A percentile compares a stretch with the other conserved stretches of the same genome.
Conservation (phyloP, 2,329 filamentous ascomycete species). For the Tolypocladium ovalisporum region DNA sequence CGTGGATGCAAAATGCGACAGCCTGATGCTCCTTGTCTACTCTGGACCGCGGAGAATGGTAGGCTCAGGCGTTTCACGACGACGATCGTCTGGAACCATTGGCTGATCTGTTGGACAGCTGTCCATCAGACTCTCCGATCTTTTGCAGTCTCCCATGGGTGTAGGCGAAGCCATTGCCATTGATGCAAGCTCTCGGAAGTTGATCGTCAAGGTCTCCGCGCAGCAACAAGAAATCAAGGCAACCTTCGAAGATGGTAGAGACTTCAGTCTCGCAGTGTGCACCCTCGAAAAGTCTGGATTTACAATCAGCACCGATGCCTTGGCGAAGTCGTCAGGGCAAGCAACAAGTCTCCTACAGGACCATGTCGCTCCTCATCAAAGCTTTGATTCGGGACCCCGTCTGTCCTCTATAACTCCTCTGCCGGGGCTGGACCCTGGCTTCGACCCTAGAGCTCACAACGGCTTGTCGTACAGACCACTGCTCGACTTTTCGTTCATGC, state of each 20-base stretch:
- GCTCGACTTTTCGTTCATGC: constrained; percentile 2
- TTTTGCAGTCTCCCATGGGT: constrained; percentile 5
- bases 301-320: constrained; percentile 9
- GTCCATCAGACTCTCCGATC: constrained; percentile 17
- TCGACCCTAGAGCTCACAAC: constrained; percentile 1
- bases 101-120: constrained; percentile 10
- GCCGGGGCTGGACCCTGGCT: neutral
- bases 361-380: neutral
- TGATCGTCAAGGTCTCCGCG: constrained; percentile 15
- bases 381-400: constrained; percentile 8
- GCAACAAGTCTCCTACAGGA: neutral
- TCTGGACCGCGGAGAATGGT: constrained; percentile 14
- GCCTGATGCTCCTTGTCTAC: constrained; percentile 16
- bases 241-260: constrained; percentile 18
- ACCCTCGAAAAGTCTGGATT: constrained; percentile 21
- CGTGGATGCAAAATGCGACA: constrained; percentile 4
- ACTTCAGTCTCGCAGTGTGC: constrained; percentile 20
- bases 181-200: constrained; percentile 7
- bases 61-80: neutral
- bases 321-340: neutral
- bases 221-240: constrained; percentile 13
- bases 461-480: constrained; percentile 7
- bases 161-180: constrained; percentile 10
- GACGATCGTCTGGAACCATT: neutral
- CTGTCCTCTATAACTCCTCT: constrained; percentile 16